Conservation (phyloP, 345 rosid species). For the Eucalyptus tenuipes region DNA sequence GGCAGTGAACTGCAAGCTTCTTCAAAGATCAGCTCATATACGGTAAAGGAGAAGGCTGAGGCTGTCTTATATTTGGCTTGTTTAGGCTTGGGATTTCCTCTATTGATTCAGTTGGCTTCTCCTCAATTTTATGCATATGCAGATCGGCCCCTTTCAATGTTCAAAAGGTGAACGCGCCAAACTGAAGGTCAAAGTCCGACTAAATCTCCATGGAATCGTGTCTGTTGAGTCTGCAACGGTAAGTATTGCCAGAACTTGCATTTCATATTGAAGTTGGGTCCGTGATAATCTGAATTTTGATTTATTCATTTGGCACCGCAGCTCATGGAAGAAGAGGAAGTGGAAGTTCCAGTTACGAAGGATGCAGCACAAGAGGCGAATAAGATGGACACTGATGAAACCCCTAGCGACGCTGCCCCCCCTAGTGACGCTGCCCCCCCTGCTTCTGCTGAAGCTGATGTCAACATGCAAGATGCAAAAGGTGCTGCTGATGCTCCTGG, state of each 20-base stretch:
- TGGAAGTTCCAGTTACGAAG: slow-evolving; percentile 61
- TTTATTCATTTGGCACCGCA: slow-evolving; percentile 1
- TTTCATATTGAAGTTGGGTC: background rate
- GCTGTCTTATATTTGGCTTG: background rate
- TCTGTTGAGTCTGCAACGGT: slow-evolving; percentile 81
- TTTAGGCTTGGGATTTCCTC: background rate
- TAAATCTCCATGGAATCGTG: slow-evolving; percentile 80
- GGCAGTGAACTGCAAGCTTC: slow-evolving; percentile 48
- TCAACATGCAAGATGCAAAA: slow-evolving; percentile 63
- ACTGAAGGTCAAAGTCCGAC: slow-evolving; percentile 76
- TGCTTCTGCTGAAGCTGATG: slow-evolving; percentile 47
- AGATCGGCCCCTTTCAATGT: slow-evolving; percentile 94
- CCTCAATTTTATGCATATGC: background rate
- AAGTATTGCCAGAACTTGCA: slow-evolving; percentile 2
- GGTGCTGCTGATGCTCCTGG: slow-evolving; percentile 28
- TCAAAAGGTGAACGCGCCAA: slow-evolving; percentile 64
- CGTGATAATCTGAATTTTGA: background rate
- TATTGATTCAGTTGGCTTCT: background rate
- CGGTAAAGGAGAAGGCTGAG: slow-evolving; percentile 18
- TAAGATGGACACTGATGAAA: slow-evolving; percentile 80
- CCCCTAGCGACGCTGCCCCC: slow-evolving; percentile 14
- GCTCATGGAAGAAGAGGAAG: slow-evolving; percentile 93
- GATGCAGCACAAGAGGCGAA: slow-evolving; percentile 36
- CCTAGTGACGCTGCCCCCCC: slow-evolving; percentile 23
- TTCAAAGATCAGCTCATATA: slow-evolving; percentile 67